These are phyloP conservation scores for Nannochloropsis granulata DNA, from an alignment of 108 stramenopile species.

Conservation along the genomic window DNA sequence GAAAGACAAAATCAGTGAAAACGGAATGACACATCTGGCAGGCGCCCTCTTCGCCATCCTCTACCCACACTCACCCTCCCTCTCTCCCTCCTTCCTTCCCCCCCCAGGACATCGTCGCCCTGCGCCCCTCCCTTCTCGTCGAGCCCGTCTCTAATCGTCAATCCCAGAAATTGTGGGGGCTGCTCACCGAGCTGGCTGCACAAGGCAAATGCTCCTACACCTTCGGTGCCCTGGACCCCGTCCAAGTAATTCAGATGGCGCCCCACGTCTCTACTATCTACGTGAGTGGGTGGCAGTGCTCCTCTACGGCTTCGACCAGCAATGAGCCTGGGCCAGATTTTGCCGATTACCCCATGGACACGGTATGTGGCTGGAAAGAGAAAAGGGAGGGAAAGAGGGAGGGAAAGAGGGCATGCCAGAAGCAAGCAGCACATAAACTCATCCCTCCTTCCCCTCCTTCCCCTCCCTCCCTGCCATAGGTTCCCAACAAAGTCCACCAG, in stretches of 20 bases:
- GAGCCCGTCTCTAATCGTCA: conserved; percentile 1
- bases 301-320: conserved; percentile 65
- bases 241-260: conserved; percentile 87
- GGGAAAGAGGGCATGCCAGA: background rate
- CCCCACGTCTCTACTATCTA: conserved; percentile 69
- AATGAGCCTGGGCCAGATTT: conserved; percentile 94
- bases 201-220: conserved; percentile 72
- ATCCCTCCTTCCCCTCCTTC: background rate
- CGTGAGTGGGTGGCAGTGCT: conserved; percentile 87
- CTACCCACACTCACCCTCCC: background rate
- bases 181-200: conserved; percentile 13
- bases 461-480: background rate
- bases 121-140: conserved; percentile 25
- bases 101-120: conserved; percentile 28
- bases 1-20: no score
- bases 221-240: conserved; percentile 87
- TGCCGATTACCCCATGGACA: conserved; percentile 46
- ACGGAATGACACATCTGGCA: no score
- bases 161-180: conserved; percentile 33
- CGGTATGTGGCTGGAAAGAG: background rate
- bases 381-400: background rate
- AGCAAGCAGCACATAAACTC: background rate
- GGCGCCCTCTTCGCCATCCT: background rate
- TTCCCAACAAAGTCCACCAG: conserved; percentile 58
- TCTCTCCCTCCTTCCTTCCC: conserved; percentile 13